phyloP scores from a whole-genome alignment of 352 stramenopile genomes.

The Phytophthora litchii region DNA sequence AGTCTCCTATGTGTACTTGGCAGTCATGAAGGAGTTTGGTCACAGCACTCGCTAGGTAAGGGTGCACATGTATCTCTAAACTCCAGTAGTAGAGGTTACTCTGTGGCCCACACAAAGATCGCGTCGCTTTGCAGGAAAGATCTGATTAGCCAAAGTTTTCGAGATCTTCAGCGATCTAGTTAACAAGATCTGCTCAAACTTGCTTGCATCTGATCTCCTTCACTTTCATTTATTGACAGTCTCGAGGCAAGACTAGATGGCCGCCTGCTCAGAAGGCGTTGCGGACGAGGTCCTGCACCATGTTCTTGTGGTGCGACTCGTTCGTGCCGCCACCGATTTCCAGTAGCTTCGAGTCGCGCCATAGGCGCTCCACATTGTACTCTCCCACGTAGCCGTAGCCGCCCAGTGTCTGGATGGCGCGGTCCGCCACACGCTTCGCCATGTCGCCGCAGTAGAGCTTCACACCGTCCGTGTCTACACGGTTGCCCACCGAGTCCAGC shows the following conservation, averaged over 20 bases:
- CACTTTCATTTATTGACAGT: background rate
- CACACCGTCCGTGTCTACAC: conserved; percentile 97
- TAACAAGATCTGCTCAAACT: conserved; percentile 9
- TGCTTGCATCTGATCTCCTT: background rate
- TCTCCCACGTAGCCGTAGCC: conserved; percentile 99
- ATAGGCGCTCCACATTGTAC: conserved; percentile 98
- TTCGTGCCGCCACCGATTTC: conserved; percentile 99
- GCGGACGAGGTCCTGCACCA: conserved; percentile 85
- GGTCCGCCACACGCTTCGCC: conserved; percentile 97
- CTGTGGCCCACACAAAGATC: conserved; percentile 27
- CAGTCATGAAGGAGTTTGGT: no score
- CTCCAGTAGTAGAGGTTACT: background rate
- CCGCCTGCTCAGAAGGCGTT: conserved; percentile 29
- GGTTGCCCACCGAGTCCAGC: conserved; percentile 94
- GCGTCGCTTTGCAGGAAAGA: conserved; percentile 16
- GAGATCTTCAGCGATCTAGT: conserved; percentile 29
- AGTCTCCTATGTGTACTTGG: no score
- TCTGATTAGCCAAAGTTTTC: conserved; percentile 16
- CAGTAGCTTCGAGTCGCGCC: conserved; percentile 98
- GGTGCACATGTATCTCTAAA: no score
- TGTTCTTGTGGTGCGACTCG: conserved; percentile 99
- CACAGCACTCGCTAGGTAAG: no score
- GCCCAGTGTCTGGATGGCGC: conserved; percentile 97
- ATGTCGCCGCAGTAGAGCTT: conserved; percentile 99
- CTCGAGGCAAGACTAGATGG: background rate